phyloP scores from a whole-genome alignment of 148 eudicot genomes.

The Hydrangea macrophylla region DNA sequence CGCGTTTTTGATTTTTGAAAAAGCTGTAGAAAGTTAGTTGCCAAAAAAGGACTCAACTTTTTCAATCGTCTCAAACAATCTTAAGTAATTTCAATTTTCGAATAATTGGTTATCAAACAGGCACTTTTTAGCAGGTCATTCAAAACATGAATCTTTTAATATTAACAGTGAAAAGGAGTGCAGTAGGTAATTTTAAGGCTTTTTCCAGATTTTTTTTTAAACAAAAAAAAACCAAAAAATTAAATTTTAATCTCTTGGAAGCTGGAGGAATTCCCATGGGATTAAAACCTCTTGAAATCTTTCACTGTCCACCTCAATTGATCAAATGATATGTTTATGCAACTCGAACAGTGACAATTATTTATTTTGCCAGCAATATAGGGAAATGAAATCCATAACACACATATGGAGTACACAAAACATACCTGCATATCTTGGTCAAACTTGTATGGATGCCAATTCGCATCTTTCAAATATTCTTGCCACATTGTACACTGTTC shows the following conservation, averaged over 20 bases:
- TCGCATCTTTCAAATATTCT: slow-evolving; percentile 20
- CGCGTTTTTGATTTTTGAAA: no score
- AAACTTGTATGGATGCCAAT: slow-evolving; percentile 28
- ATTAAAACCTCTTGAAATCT: neutral
- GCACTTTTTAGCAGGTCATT: neutral
- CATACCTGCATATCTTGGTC: slow-evolving; percentile 20
- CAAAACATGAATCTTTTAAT: neutral
- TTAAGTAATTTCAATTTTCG: no score
- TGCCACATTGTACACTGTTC: slow-evolving; percentile 24
- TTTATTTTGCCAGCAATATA: neutral
- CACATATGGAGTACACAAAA: neutral
- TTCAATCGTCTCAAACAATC: no score
- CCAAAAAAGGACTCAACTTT: no score
- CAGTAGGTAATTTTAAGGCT: neutral
- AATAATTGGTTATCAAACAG: no score
- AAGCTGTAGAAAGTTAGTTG: no score
- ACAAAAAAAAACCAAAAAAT: neutral
- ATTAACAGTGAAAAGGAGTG: no score
- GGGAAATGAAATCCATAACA: no score
- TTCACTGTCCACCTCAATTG: neutral
- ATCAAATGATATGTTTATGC: neutral
- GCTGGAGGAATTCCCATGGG: neutral
- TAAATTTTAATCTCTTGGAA: neutral
- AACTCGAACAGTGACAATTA: neutral
- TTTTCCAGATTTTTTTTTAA: neutral